Conservation (phyloP, 306 rosid genomes). For the Boehmeria nivea region DNA sequence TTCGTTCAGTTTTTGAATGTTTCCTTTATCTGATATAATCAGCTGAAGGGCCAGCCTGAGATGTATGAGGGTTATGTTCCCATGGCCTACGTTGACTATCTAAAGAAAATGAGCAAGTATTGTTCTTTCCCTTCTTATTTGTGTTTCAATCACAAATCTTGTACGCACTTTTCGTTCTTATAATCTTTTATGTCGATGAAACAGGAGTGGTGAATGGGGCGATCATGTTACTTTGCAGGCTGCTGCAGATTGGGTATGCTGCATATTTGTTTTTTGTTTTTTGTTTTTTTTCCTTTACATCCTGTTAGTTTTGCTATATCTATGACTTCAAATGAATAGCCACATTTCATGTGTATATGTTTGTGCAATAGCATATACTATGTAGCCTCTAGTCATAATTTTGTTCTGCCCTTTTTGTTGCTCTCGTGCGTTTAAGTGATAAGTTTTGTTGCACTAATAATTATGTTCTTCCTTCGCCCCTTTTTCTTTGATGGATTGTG, state of each 20-base stretch:
- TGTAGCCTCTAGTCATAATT: no score
- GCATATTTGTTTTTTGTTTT: background rate
- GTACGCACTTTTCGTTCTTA: slow-evolving; percentile 12
- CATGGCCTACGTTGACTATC: slow-evolving; percentile 69
- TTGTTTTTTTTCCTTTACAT: background rate
- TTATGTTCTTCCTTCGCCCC: no score
- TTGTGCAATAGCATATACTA: no score
- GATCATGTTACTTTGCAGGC: slow-evolving; percentile 98
- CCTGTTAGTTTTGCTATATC: slow-evolving; percentile 17
- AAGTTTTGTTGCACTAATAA: no score
- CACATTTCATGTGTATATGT: no score
- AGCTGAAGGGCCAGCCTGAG: slow-evolving; percentile 59
- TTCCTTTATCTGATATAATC: slow-evolving; percentile 18
- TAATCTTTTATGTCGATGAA: slow-evolving; percentile 30
- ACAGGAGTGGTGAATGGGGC: slow-evolving; percentile 98
- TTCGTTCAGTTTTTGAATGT: background rate
- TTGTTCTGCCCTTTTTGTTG: no score
- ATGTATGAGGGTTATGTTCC: slow-evolving; percentile 77
- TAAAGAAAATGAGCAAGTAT: slow-evolving; percentile 84
- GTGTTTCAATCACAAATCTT: slow-evolving; percentile 9
- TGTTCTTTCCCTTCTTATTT: slow-evolving; percentile 11
- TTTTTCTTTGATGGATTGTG: no score
- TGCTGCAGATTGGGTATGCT: slow-evolving; percentile 92
- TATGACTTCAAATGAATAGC: background rate
- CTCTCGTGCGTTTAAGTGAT: no score